These are phyloP conservation scores for Trypanosoma congolense DNA, from an alignment of 208 protist genomes.

Conservation along the genomic window DNA sequence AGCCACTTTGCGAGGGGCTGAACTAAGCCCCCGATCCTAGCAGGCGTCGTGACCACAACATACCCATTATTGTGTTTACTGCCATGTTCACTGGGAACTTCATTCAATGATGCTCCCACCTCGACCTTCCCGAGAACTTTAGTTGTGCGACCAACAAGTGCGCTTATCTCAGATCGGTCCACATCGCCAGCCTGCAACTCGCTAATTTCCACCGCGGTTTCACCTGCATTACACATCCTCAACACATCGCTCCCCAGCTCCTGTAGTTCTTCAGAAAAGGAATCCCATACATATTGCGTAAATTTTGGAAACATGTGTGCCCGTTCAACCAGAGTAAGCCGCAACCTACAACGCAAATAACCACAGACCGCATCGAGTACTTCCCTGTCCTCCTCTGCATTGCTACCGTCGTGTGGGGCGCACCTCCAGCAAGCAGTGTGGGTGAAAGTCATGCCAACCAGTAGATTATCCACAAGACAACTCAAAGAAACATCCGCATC, in stretches of 20 bases:
- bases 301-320: conserved; percentile 10
- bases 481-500: neutral
- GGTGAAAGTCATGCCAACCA: conserved; percentile 11
- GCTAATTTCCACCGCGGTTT: neutral
- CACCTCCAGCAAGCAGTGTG: conserved; percentile 7
- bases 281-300: conserved; percentile 10
- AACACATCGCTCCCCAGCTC: conserved; percentile 9
- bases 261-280: conserved; percentile 10
- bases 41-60: conserved; percentile 13
- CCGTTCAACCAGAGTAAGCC: conserved; percentile 19
- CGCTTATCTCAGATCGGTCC: neutral
- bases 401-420: neutral
- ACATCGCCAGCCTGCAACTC: neutral
- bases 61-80: neutral
- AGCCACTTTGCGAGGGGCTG: conserved; percentile 19
- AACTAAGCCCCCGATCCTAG: conserved; percentile 11
- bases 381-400: neutral
- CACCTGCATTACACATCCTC: neutral
- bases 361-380: neutral
- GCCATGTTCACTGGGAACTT: neutral
- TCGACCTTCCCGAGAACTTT: conserved; percentile 10
- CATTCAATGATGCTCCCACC: neutral
- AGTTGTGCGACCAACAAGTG: conserved; percentile 6
- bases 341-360: conserved; percentile 8
- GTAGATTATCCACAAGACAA: conserved; percentile 19